Conservation (phyloP, 2,329 filamentous ascomycete genomes). For the Penicillium verrucosum region DNA sequence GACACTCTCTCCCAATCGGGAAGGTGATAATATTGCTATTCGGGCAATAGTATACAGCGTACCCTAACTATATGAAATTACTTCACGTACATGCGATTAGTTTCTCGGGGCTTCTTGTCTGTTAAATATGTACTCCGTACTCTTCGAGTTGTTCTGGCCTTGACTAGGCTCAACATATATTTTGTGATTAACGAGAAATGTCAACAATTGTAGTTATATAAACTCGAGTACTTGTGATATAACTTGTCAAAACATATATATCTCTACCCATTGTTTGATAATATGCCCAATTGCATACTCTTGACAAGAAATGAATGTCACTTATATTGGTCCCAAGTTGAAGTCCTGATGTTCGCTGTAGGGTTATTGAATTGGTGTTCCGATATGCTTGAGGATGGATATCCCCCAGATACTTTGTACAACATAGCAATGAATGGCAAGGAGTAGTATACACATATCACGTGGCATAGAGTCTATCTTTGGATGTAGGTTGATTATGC, state of each 20-base stretch:
- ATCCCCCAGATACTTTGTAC: neutral
- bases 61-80: neutral
- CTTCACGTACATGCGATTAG: neutral
- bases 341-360: neutral
- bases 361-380: neutral
- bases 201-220: too few relatives aligned
- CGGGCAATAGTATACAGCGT: neutral
- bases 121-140: neutral
- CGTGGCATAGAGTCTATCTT: neutral
- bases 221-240: too few relatives aligned
- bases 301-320: neutral
- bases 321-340: neutral
- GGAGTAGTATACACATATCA: neutral
- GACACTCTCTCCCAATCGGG: neutral
- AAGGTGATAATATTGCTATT: neutral
- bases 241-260: neutral
- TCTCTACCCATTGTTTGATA: neutral
- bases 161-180: neutral
- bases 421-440: neutral
- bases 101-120: neutral
- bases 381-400: neutral
- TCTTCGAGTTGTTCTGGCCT: neutral
- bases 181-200: too few relatives aligned
- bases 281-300: neutral
- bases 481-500: neutral